phyloP scores from a whole-genome alignment of 225 moss, liverwort and hornwort species.

The Ulota crispa region DNA sequence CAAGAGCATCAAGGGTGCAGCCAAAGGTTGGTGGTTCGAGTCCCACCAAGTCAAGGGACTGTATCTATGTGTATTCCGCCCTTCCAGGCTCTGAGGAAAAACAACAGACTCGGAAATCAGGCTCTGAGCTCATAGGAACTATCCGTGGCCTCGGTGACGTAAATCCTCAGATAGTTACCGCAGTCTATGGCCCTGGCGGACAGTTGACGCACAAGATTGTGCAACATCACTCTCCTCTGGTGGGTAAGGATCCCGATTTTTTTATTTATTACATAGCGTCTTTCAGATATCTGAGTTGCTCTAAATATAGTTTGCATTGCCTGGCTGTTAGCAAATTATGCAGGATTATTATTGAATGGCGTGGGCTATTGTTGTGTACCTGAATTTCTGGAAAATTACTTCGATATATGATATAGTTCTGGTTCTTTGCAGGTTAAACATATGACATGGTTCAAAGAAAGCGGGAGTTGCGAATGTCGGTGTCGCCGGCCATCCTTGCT shows the following conservation, averaged over 20 bases:
- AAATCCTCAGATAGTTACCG: conserved; percentile 46
- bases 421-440: conserved; percentile 78
- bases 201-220: conserved; percentile 79
- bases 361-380: not conserved
- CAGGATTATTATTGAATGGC: not conserved
- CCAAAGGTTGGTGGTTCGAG: conserved; percentile 21
- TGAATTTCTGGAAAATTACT: not conserved
- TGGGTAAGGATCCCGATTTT: conserved; percentile 59
- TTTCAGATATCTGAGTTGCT: conserved; percentile 5
- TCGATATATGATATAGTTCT: not conserved
- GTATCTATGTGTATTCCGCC: conserved; percentile 69
- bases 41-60: conserved; percentile 47
- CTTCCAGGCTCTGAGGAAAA: conserved; percentile 26
- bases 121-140: conserved; percentile 65
- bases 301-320: not conserved
- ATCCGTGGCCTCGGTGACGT: conserved; percentile 71
- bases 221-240: conserved; percentile 88
- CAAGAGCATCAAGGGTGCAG: conserved; percentile 72
- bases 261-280: not conserved
- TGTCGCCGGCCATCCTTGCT: conserved; percentile 79
- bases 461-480: conserved; percentile 76
- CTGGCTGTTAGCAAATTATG: not conserved
- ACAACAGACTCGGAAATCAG: conserved; percentile 26
- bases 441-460: conserved; percentile 77
- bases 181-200: conserved; percentile 74